Evolutionary conservation across 495 filamentous ascomycete species (phyloP).

Genomic region (Cladorrhinum samala): DNA sequence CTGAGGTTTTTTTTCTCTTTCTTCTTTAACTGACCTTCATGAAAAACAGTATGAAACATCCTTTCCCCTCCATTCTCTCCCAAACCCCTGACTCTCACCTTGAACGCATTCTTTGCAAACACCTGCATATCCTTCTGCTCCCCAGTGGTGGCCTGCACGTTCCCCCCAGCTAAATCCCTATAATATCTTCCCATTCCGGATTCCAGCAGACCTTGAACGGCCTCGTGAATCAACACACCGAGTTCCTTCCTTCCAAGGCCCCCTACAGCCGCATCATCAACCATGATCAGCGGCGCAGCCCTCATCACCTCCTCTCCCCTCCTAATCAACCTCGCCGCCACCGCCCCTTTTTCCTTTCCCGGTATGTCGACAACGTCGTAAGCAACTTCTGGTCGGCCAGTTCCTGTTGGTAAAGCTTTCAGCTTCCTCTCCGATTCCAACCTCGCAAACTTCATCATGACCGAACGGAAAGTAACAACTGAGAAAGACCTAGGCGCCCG

Average conservation of each 20-base stretch:
- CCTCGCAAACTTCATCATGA: not conserved
- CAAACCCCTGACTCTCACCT: not conserved
- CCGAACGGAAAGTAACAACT: not conserved
- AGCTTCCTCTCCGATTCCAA: not conserved
- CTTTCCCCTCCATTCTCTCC: not conserved
- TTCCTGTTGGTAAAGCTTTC: not conserved
- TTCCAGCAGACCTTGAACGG: not conserved
- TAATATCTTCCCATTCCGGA: too few species aligned
- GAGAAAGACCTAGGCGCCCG: too few species aligned
- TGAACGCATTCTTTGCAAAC: not conserved
- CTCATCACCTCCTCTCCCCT: not conserved
- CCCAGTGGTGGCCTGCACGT: too few species aligned
- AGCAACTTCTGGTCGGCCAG: too few species aligned
- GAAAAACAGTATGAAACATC: not conserved
- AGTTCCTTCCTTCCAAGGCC: not conserved
- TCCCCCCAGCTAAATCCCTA: too few species aligned
- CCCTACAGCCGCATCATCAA: not conserved
- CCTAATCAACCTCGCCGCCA: not conserved
- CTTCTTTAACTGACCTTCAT: too few species aligned
- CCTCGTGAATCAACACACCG: not conserved
- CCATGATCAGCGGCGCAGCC: not conserved
- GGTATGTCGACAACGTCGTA: too few species aligned
- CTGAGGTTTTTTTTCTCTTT: too few species aligned
- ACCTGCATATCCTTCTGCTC: not conserved
- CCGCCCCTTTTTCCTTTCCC: not conserved